Evolutionary conservation across 225 moss, liverwort and hornwort species (phyloP), one percentile per base, ranked within the genome.

Genomic region (Sphagnum tenellum): DNA sequence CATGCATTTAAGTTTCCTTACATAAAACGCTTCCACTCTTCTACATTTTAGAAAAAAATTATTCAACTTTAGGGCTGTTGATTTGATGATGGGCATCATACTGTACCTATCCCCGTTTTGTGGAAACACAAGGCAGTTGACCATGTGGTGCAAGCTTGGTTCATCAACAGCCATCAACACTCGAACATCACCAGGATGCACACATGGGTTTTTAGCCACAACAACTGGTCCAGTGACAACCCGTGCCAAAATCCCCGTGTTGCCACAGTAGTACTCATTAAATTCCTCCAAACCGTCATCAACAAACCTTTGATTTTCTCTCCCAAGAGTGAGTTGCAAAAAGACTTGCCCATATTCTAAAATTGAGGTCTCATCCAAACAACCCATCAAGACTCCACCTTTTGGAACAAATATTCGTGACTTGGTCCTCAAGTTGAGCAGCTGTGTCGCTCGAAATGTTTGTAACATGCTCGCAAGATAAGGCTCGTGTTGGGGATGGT

Each of bases 81-180:
- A 29, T 29, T 29, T 29, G 29, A 29, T 29, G 29, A 29, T 29
- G 29, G 29, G 29, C 29, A 29, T 29, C 29, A 7, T 48, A 14
- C 12, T 13, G 45, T 66, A 93, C 93, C 90, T 90, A 70, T 78
- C 75, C 64, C 90, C 93, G 48, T 79, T 72, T 56, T 90, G 93
- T 60, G 93, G 93, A 65, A 94, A 94, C 59, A 94, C 88, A 11
- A 94, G 66, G 58, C 93, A 94, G 66, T 94, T 76, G 3, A 94
- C 88, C 93, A 94, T 88, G 63, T 90, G 93, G 50, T 64, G 75
- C 69, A 94, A 71, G 51, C 81, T 66, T 44, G 86, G 84, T 46
- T 84, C 71, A 73, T 94, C 78, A 9, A 88, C 79, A 9, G 88
- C 88, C 68, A 60, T 64, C 45, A 94, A 69, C 13, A 80, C 75